Evolutionary conservation across 2,329 filamentous ascomycete species (phyloP).

Genomic region (Endocalyx cinctus): DNA sequence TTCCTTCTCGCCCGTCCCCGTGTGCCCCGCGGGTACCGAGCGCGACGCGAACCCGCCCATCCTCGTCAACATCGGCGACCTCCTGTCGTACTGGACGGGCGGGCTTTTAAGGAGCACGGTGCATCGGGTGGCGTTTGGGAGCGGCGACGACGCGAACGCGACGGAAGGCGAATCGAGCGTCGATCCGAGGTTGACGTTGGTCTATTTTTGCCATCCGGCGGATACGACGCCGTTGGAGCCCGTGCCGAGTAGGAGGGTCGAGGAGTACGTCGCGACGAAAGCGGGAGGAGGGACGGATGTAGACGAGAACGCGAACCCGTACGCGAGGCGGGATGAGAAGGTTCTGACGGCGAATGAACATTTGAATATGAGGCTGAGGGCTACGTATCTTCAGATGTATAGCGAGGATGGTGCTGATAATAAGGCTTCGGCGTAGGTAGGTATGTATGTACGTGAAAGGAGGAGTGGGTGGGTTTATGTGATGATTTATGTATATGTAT

Average conservation of each 20-base stretch:
- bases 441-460: too few relatives aligned
- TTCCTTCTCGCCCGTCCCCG: conserved; percentile 60
- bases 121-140: conserved; percentile 74
- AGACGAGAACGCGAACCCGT: too few relatives aligned
- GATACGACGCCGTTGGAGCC: conserved; percentile 46
- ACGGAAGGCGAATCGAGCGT: conserved; percentile 41
- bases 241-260: conserved; percentile 57
- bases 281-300: too few relatives aligned
- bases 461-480: too few relatives aligned
- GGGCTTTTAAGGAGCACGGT: conserved; percentile 83
- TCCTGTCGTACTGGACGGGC: conserved; percentile 83
- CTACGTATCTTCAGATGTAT: conserved; percentile 55
- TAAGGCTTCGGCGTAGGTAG: too few relatives aligned
- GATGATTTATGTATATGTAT: too few relatives aligned
- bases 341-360: conserved; percentile 62
- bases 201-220: conserved; percentile 64
- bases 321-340: conserved; percentile 47
- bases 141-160: conserved; percentile 21
- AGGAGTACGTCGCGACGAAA: conserved; percentile 14
- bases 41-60: conserved; percentile 63
- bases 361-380: conserved; percentile 55
- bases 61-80: conserved; percentile 70
- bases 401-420: conserved; percentile 36
- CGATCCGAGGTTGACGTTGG: conserved; percentile 60
- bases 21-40: conserved; percentile 58